Conservation (phyloP, 1,139 yeast genomes). For the Hanseniaspora gamundiae region DNA sequence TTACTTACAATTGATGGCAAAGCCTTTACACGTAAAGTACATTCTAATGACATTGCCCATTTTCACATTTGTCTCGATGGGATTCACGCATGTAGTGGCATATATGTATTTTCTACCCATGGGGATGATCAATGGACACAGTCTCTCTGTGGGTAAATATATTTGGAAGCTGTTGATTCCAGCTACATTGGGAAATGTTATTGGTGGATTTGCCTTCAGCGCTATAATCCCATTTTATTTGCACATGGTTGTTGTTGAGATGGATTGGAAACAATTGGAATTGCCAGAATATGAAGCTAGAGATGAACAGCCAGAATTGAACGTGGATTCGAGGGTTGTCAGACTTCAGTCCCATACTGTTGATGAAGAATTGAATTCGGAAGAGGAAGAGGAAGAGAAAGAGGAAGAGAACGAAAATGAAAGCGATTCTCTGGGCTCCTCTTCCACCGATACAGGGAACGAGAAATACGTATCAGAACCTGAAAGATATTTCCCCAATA, state of each 20-base stretch:
- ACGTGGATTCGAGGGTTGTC: constrained; percentile 66
- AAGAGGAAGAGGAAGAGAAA: not conserved
- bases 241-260: constrained; percentile 57
- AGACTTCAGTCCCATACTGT: constrained; percentile 24
- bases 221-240: constrained; percentile 53
- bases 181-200: constrained; percentile 54
- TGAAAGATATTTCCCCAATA: not conserved
- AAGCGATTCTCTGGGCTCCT: not conserved
- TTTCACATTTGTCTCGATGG: constrained; percentile 61
- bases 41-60: constrained; percentile 54
- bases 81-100: constrained; percentile 71
- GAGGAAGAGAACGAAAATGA: constrained; percentile 8
- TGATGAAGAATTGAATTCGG: constrained; percentile 9
- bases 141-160: constrained; percentile 46
- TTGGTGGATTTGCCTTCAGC: constrained; percentile 60
- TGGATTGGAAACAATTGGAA: constrained; percentile 45
- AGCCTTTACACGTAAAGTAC: constrained; percentile 68
- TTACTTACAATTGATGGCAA: constrained; percentile 63
- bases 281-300: constrained; percentile 57
- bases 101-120: constrained; percentile 59
- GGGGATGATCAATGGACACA: constrained; percentile 56
- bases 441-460: not conserved
- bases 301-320: constrained; percentile 71
- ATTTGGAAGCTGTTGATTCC: constrained; percentile 65
- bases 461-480: not conserved